A percentile compares a stretch with the other conserved stretches of the same genome.
phyloP scores from a whole-genome alignment of 768 basidiomycete genomes.

The Nidularia pulvinata region DNA sequence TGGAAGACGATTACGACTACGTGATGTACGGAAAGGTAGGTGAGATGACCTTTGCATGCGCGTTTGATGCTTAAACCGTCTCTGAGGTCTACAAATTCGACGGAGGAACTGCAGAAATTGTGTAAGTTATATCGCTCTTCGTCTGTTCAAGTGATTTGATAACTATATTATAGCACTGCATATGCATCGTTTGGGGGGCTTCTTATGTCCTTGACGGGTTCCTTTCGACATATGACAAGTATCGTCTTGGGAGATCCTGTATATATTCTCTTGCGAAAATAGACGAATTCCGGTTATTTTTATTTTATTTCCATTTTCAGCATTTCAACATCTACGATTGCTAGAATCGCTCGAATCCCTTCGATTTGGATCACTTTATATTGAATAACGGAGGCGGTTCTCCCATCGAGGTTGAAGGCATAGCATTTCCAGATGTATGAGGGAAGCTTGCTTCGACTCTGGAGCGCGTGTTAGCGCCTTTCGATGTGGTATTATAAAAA shows the following conservation, averaged over 20 bases:
- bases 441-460: too few species aligned
- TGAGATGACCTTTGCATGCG: background rate
- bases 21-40: conserved; percentile 98
- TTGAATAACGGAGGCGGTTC: too few species aligned
- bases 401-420: too few species aligned
- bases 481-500: too few species aligned
- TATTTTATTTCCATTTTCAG: too few species aligned
- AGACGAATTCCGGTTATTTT: conserved; percentile 10
- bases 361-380: too few species aligned
- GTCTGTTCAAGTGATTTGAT: background rate
- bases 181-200: conserved; percentile 98
- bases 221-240: conserved; percentile 87
- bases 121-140: conserved; percentile 50
- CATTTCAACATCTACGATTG: too few species aligned
- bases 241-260: conserved; percentile 94
- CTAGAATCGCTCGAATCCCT: too few species aligned
- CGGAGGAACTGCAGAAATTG: conserved; percentile 77
- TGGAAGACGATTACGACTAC: conserved; percentile 98
- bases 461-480: too few species aligned
- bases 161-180: conserved; percentile 62
- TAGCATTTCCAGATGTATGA: too few species aligned
- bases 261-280: conserved; percentile 86
- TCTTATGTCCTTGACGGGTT: conserved; percentile 91
- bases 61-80: background rate
- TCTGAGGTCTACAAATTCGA: conserved; percentile 97